Percentiles rank a stretch among this genome's conserved stretches.
phyloP scores from a whole-genome alignment of 192 early-diverging fungal species.

The Backusella australiensis region DNA sequence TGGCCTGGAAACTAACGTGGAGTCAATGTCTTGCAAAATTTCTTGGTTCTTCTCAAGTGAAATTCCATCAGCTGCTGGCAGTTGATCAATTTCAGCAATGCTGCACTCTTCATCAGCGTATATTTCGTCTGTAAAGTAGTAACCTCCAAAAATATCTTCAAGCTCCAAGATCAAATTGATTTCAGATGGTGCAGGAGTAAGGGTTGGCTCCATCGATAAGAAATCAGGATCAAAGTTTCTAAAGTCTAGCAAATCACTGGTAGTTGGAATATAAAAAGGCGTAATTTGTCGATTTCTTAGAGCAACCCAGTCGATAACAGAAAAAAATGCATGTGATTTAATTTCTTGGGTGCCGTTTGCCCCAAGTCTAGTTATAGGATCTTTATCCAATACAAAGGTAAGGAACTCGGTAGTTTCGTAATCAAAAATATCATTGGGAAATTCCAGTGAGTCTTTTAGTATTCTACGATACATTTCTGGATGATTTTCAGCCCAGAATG shows the following conservation, averaged over 20 bases:
- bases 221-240: constrained; percentile 56
- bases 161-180: constrained; percentile 24
- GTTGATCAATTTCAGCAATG: neutral
- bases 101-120: neutral
- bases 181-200: constrained; percentile 30
- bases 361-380: constrained; percentile 65
- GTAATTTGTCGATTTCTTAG: constrained; percentile 53
- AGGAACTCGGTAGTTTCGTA: constrained; percentile 43
- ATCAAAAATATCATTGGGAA: constrained; percentile 41
- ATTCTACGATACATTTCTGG: constrained; percentile 54
- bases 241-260: constrained; percentile 36
- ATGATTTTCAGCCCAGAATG: constrained; percentile 56
- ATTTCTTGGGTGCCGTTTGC: constrained; percentile 59
- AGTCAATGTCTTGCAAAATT: neutral
- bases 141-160: constrained; percentile 33
- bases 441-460: constrained; percentile 47
- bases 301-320: constrained; percentile 66
- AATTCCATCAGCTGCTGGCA: neutral
- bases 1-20: neutral
- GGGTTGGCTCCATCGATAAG: constrained; percentile 42
- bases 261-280: constrained; percentile 68
- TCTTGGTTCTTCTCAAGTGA: neutral
- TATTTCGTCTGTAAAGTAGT: constrained; percentile 26
- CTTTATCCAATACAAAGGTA: constrained; percentile 42
- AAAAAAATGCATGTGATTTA: constrained; percentile 74